Conservation (phyloP, 768 basidiomycete species). For the Leucocoprinus leucothites region DNA sequence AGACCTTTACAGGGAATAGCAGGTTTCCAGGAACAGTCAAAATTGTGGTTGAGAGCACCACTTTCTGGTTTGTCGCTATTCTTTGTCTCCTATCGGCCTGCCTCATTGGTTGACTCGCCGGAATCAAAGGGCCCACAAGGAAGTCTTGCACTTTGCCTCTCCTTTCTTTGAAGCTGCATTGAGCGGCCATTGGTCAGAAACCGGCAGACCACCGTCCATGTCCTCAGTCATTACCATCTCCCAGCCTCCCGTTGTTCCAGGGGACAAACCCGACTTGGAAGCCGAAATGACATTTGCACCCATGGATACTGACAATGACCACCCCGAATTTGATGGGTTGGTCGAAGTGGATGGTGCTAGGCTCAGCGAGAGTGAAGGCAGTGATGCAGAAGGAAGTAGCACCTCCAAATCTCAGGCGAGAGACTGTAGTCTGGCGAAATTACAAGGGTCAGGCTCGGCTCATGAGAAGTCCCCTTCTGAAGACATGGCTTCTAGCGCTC, state of each 20-base stretch:
- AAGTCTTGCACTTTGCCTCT: constrained; percentile 89
- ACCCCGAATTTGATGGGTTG: constrained; percentile 44
- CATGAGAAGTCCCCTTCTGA: constrained; percentile 13
- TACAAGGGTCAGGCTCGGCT: constrained; percentile 37
- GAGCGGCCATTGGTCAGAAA: constrained; percentile 92
- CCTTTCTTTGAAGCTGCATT: constrained; percentile 92
- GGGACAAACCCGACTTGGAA: constrained; percentile 38
- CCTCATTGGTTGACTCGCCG: constrained; percentile 3
- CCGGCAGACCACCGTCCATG: constrained; percentile 72
- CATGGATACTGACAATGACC: constrained; percentile 49
- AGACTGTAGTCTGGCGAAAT: constrained; percentile 56
- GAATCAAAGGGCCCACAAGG: constrained; percentile 82
- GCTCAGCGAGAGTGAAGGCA: constrained; percentile 33
- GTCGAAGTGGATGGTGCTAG: constrained; percentile 32
- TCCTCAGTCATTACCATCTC: constrained; percentile 85
- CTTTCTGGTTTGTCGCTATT: constrained; percentile 71
- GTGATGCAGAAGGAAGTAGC: constrained; percentile 24
- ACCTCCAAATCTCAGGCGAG: constrained; percentile 36
- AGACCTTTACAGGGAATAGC: constrained; percentile 68
- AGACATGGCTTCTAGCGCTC: constrained; percentile 9
- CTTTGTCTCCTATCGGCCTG: not conserved
- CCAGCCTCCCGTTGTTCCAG: constrained; percentile 62
- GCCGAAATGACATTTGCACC: constrained; percentile 61
- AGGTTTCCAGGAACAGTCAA: constrained; percentile 85
- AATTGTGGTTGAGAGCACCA: constrained; percentile 84